phyloP scores from a whole-genome alignment of 441 rosid genomes.

The Gossypium aridum region DNA sequence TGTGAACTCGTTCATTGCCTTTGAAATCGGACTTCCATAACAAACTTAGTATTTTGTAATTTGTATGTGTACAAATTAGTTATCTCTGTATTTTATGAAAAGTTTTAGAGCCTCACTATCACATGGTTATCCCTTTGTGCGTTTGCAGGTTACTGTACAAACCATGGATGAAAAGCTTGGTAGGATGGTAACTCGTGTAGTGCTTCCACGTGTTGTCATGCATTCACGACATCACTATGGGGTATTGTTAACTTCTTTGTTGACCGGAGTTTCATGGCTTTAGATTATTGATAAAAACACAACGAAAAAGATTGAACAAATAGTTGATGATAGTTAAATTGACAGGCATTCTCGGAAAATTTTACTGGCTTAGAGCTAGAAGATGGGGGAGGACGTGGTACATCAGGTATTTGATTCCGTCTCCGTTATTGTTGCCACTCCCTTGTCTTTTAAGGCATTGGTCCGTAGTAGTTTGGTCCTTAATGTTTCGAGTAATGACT shows the following conservation, averaged over 20 bases:
- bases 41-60: background rate
- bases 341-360: constrained; percentile 90
- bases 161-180: constrained; percentile 92
- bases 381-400: constrained; percentile 99
- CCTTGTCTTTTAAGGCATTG: background rate
- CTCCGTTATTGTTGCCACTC: background rate
- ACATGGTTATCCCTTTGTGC: background rate
- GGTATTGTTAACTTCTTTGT: constrained; percentile 35
- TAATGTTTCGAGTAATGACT: constrained; percentile 6
- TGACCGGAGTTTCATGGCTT: constrained; percentile 1
- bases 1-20: background rate
- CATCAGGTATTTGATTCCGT: constrained; percentile 53
- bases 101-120: background rate
- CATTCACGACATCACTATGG: constrained; percentile 94
- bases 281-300: constrained; percentile 5
- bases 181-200: constrained; percentile 84
- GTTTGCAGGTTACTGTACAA: constrained; percentile 76
- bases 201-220: constrained; percentile 97
- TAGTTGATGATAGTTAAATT: constrained; percentile 14
- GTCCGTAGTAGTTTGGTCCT: background rate
- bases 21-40: background rate
- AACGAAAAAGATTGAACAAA: constrained; percentile 1
- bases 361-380: constrained; percentile 97
- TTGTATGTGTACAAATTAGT: background rate
- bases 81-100: background rate